These are phyloP conservation scores for Trichophyton verrucosum DNA, from an alignment of 2,329 filamentous ascomycete species.

Conservation along the genomic window DNA sequence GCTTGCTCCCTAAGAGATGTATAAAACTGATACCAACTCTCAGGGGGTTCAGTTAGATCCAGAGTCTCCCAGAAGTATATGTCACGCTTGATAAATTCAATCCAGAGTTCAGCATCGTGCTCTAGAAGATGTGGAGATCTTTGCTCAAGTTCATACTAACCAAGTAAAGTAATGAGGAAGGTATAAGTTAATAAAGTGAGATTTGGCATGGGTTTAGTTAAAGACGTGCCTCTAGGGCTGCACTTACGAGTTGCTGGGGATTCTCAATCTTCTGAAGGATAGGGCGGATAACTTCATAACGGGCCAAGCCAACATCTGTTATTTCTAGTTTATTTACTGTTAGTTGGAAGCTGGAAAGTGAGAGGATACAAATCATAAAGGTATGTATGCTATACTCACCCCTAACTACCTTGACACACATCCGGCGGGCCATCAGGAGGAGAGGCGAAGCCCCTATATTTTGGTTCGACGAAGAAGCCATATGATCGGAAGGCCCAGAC, in stretches of 20 bases:
- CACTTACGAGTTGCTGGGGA: slow-evolving; percentile 56
- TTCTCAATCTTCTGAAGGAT: slow-evolving; percentile 61
- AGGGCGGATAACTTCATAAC: slow-evolving; percentile 52
- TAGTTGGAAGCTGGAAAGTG: neutral
- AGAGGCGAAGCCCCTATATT: slow-evolving; percentile 27
- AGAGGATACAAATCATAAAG: neutral
- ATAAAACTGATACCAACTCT: slow-evolving; percentile 69
- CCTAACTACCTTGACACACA: slow-evolving; percentile 28
- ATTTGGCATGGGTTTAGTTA: slow-evolving; percentile 1
- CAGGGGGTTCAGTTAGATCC: slow-evolving; percentile 52
- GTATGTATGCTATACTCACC: slow-evolving; percentile 17
- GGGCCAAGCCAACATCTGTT: slow-evolving; percentile 57
- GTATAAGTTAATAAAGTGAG: neutral
- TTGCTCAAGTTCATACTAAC: slow-evolving; percentile 50
- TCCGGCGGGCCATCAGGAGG: slow-evolving; percentile 24
- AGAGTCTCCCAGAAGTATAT: slow-evolving; percentile 57
- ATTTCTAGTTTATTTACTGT: slow-evolving; percentile 35
- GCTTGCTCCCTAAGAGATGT: slow-evolving; percentile 52
- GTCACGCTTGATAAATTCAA: slow-evolving; percentile 63
- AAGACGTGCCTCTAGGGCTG: neutral
- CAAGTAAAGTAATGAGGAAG: neutral
- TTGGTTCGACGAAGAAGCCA: neutral
- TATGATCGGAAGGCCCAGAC: neutral
- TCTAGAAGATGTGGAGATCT: slow-evolving; percentile 65
- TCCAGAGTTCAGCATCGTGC: slow-evolving; percentile 62